Evolutionary conservation across 169 alveolate genomes (phyloP).

Genomic region (Perkinsus olseni): DNA sequence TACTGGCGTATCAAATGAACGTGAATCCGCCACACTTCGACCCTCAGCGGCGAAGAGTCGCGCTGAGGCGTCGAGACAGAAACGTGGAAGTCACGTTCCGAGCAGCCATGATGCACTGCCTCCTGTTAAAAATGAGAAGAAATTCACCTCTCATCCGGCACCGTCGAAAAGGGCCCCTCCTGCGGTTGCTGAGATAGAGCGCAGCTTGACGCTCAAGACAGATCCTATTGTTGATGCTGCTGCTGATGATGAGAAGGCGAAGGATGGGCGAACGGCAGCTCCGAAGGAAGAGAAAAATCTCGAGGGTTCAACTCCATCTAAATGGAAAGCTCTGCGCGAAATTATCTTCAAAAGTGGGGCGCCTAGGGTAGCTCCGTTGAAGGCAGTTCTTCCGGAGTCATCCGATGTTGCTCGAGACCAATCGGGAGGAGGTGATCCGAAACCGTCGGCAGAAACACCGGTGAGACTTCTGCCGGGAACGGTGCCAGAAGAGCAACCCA

Average conservation of each 20-base stretch:
- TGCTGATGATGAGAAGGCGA: not conserved
- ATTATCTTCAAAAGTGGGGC: not conserved
- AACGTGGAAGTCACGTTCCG: no score
- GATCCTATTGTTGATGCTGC: not conserved
- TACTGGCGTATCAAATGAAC: no score
- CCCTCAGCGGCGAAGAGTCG: no score
- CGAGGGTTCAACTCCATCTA: not conserved
- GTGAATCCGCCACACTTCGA: no score
- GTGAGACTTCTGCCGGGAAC: not conserved
- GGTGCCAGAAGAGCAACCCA: not conserved
- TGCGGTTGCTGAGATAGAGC: no score
- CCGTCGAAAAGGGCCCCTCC: no score
- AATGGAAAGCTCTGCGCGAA: not conserved
- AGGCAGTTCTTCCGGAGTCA: not conserved
- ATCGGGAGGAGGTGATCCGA: not conserved
- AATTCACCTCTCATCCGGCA: no score
- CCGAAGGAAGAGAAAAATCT: not conserved
- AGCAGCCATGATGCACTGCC: no score
- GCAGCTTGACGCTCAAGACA: no score
- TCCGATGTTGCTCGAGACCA: not conserved
- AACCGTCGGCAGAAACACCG: not conserved
- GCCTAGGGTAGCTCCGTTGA: not conserved
- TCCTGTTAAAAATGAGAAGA: no score
- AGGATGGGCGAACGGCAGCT: not conserved
- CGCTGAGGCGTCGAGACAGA: no score